These are phyloP conservation scores for Fusarium verrucosum DNA, from an alignment of 2,329 filamentous ascomycete genomes.

Conservation along the genomic window DNA sequence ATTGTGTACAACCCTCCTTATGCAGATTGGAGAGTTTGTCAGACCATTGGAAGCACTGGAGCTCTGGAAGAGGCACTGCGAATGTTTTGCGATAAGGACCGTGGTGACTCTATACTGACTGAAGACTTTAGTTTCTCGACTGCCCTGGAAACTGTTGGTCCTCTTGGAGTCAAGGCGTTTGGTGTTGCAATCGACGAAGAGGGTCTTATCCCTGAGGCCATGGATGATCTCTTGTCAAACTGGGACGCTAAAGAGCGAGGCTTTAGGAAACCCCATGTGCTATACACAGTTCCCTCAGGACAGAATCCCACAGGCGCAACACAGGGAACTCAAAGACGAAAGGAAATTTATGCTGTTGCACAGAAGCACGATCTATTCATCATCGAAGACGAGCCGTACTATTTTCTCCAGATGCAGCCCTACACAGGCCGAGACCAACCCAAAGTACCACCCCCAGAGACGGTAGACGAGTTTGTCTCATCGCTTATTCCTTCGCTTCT, in stretches of 20 bases:
- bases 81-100: slow-evolving; percentile 76
- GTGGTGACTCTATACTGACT: slow-evolving; percentile 81
- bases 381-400: slow-evolving; percentile 93
- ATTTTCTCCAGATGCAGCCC: slow-evolving; percentile 88
- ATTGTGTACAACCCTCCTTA: slow-evolving; percentile 88
- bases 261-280: slow-evolving; percentile 61
- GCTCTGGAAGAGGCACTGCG: slow-evolving; percentile 85
- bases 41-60: slow-evolving; percentile 87
- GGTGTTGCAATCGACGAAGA: slow-evolving; percentile 63
- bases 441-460: slow-evolving; percentile 64
- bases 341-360: slow-evolving; percentile 78
- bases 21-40: slow-evolving; percentile 84
- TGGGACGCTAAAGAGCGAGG: slow-evolving; percentile 60
- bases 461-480: slow-evolving; percentile 76
- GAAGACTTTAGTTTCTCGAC: slow-evolving; percentile 94
- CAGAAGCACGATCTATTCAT: slow-evolving; percentile 88
- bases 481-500: slow-evolving; percentile 72
- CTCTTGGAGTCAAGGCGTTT: slow-evolving; percentile 62
- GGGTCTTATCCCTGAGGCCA: slow-evolving; percentile 60
- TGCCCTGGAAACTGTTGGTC: slow-evolving; percentile 65
- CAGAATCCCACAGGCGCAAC: slow-evolving; percentile 94
- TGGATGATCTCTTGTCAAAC: slow-evolving; percentile 60
- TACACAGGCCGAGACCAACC: slow-evolving; percentile 67
- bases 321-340: slow-evolving; percentile 72
- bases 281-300: slow-evolving; percentile 75